phyloP scores from a whole-genome alignment of 148 eudicot species.

The Chenopodium formosanum region DNA sequence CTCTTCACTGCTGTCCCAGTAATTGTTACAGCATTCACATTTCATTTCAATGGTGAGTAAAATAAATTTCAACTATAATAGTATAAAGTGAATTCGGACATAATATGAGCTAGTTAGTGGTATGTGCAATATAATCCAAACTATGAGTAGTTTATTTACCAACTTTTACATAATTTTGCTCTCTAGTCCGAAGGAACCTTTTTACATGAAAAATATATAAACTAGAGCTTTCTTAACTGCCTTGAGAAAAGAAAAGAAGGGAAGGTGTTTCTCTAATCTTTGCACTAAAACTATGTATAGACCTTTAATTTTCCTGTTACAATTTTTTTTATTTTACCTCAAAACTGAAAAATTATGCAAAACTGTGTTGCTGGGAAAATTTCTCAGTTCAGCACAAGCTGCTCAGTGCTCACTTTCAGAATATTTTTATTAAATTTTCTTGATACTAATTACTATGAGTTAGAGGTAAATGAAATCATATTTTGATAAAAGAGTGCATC shows the following conservation, averaged over 20 bases:
- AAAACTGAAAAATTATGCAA: not conserved
- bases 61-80: not conserved
- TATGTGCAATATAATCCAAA: not conserved
- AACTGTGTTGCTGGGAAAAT: not conserved
- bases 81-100: not conserved
- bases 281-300: not conserved
- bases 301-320: not conserved
- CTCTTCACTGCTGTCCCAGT: slow-evolving; percentile 93
- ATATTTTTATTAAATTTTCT: too few species aligned
- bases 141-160: not conserved
- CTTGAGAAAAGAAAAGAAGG: too few species aligned
- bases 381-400: not conserved
- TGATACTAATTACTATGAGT: too few species aligned
- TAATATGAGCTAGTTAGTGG: not conserved
- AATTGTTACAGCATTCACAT: slow-evolving; percentile 90
- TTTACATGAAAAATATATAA: too few species aligned
- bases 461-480: too few species aligned
- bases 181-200: not conserved
- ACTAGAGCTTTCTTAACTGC: not conserved
- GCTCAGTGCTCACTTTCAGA: not conserved
- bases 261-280: not conserved
- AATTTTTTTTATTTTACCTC: too few species aligned
- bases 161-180: not conserved
- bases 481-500: not conserved
- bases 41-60: slow-evolving; percentile 86